Evolutionary conservation across 2,329 filamentous ascomycete genomes (phyloP), one percentile per base, ranked within the genome.

Genomic region (Paraphaeosphaeria sporulosa): DNA sequence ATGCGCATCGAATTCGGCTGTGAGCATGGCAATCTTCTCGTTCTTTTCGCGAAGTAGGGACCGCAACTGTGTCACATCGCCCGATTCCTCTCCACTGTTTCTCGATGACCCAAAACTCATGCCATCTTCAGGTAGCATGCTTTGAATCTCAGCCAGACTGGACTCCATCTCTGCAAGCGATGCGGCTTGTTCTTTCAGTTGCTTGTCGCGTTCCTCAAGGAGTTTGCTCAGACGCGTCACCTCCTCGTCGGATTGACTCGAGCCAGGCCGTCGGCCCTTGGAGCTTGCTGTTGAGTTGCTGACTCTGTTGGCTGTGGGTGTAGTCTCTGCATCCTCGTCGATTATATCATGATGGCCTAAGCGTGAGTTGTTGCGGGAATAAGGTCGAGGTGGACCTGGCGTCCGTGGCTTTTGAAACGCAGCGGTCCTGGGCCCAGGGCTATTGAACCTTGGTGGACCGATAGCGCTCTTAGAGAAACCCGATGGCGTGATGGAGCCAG

Each of bases 1-100:
- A 75, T 99, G 94, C 10, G 90, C 88, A 74, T 99, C 95, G 71
- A 99, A 99, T 74, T 99, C 95, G 9, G 92, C 88, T 0, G 94
- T 98, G 68, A 99, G 86, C 83, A 94, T 89, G 27, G 90, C 89
- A 66, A 99, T 97, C 82, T 94, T 97, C 60, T 99, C 95, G 71
- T 97, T 97, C 85, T 96, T 97, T 79, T 99, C 95, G 25, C 92
- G 87, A 56, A 99, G 80, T 69, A 96, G 80, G n/a, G 90, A 87
- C 56, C 94, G 89, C 59, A 99, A 83, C 73, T 96, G 91, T 5
- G 86, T 76, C 2, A 89, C 85, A 74, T 97, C 94, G 66, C 89
- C 89, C 17, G 74, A 64, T 51, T 78, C 76, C 85, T 65, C 78
- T 79, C 63, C 81, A 79, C 69, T 81, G 76, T 70, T 79, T 66